Conservation (phyloP, 2,329 filamentous ascomycete species). For the Daldinia sp. region DNA sequence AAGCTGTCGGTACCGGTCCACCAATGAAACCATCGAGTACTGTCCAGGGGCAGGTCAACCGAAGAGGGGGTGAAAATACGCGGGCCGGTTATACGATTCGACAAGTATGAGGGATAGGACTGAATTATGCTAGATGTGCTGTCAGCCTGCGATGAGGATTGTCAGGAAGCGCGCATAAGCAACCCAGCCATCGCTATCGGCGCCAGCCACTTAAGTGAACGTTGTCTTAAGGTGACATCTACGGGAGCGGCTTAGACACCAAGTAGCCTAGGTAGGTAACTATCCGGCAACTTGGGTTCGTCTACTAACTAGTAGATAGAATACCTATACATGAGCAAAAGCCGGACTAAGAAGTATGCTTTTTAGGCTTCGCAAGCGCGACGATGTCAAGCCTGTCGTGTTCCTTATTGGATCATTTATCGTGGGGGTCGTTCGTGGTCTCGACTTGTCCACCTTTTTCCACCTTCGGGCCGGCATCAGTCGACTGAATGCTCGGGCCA, state of each 20-base stretch:
- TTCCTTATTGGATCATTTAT: conserved; percentile 28
- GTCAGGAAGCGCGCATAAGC: conserved; percentile 7
- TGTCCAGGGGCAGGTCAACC: conserved; percentile 24
- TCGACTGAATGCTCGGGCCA: conserved; percentile 29
- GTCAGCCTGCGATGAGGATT: conserved; percentile 25
- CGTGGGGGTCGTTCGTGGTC: conserved; percentile 35
- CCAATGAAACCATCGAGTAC: conserved; percentile 33
- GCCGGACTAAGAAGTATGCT: conserved; percentile 21
- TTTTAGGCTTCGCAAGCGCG: conserved; percentile 31
- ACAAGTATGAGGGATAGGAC: conserved; percentile 13
- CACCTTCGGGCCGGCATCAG: conserved; percentile 36
- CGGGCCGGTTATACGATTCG: conserved; percentile 37
- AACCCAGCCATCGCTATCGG: conserved; percentile 15
- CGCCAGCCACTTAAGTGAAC: conserved; percentile 27
- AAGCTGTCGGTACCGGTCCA: conserved; percentile 32
- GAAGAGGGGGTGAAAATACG: conserved; percentile 38
- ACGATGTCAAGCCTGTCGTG: conserved; percentile 2
- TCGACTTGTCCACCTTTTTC: conserved; percentile 32
- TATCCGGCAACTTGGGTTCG: conserved; percentile 23
- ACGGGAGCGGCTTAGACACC: conserved; percentile 26
- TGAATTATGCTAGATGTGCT: conserved; percentile 33
- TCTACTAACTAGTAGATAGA: conserved; percentile 7
- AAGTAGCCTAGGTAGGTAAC: too few species aligned
- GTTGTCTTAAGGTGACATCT: conserved; percentile 16
- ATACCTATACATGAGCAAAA: too few species aligned